phyloP scores from a whole-genome alignment of 768 basidiomycete genomes.

The Phanerochaete sordida region DNA sequence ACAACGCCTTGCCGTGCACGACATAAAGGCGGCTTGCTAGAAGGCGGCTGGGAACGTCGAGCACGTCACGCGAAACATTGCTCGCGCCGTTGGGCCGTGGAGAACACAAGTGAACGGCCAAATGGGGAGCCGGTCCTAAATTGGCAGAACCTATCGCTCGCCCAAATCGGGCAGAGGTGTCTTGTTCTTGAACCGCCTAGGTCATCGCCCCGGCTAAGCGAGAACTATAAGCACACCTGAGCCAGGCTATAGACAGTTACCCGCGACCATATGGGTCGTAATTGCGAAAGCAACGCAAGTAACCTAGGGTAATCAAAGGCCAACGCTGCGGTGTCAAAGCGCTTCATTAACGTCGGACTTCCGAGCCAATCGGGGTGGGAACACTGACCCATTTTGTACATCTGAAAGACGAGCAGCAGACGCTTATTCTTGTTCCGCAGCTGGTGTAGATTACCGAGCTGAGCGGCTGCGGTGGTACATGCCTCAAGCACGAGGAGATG shows the following conservation, averaged over 20 bases:
- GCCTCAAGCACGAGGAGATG: neutral
- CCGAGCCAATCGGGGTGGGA: neutral
- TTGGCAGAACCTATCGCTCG: conserved; percentile 7
- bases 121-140: conserved; percentile 5
- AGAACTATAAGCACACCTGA: neutral
- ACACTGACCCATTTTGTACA: neutral
- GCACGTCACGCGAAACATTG: conserved; percentile 11
- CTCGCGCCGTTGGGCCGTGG: neutral
- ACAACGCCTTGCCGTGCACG: conserved; percentile 12
- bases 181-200: conserved; percentile 2
- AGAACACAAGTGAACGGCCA: conserved; percentile 7
- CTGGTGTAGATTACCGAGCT: no score
- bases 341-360: neutral
- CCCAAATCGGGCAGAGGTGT: conserved; percentile 2
- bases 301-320: no score
- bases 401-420: no score
- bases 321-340: neutral
- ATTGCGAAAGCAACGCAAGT: no score
- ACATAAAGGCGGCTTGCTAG: conserved; percentile 11
- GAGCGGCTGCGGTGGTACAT: no score
- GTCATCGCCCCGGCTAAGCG: neutral
- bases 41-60: conserved; percentile 7
- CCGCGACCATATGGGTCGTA: no score
- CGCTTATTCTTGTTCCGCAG: no score
- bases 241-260: neutral